These are phyloP conservation scores for Theileria annulata DNA, from an alignment of 169 alveolate species.

Conservation along the genomic window DNA sequence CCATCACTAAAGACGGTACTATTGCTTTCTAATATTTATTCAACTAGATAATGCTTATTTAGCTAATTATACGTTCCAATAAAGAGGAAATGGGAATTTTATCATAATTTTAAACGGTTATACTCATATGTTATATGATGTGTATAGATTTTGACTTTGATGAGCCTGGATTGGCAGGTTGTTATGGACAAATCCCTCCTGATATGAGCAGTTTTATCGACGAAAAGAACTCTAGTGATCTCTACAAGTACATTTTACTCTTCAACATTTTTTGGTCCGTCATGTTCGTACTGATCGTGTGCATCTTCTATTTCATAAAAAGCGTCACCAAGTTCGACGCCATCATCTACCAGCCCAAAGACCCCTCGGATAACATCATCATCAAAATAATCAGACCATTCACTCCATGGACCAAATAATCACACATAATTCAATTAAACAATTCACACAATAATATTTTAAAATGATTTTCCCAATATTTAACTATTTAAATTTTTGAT, in stretches of 20 bases:
- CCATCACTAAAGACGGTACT: constrained; percentile 29
- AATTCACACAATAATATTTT: background rate
- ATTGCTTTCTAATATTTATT: background rate
- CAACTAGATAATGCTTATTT: too few relatives aligned
- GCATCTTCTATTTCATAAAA: constrained; percentile 45
- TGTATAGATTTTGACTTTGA: constrained; percentile 46
- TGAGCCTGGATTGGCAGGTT: constrained; percentile 22
- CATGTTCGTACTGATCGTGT: constrained; percentile 20
- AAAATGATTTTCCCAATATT: background rate
- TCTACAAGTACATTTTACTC: constrained; percentile 50
- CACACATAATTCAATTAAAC: background rate
- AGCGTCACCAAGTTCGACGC: constrained; percentile 62
- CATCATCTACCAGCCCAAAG: constrained; percentile 61
- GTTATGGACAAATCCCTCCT: constrained; percentile 44
- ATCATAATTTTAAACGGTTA: background rate
- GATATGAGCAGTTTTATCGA: constrained; percentile 32
- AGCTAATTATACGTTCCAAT: background rate
- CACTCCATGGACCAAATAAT: constrained; percentile 55
- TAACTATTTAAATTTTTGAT: background rate
- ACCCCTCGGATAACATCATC: constrained; percentile 42
- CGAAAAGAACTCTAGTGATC: constrained; percentile 49
- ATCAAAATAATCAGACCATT: constrained; percentile 56
- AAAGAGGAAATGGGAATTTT: background rate
- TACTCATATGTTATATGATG: too few relatives aligned
- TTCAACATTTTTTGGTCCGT: constrained; percentile 41